These are phyloP conservation scores for Alternaria viburni DNA, from an alignment of 2,329 filamentous ascomycete species.

Conservation along the genomic window DNA sequence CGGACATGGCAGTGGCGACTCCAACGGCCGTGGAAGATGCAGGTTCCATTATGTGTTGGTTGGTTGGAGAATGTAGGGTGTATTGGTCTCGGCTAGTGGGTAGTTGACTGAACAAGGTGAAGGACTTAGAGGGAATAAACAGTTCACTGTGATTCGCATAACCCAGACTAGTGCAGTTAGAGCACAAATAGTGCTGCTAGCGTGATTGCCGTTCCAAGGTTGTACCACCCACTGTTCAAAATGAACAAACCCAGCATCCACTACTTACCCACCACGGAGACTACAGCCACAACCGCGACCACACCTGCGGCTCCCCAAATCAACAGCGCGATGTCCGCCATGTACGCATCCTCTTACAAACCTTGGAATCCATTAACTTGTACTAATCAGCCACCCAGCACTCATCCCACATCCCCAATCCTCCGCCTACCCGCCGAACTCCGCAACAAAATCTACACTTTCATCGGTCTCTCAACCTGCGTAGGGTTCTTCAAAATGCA, in stretches of 20 bases:
- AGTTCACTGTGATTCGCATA: background rate
- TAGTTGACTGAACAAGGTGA: background rate
- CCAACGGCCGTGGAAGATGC: background rate
- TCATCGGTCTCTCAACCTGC: background rate
- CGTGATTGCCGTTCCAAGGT: background rate
- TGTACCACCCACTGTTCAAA: background rate
- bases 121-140: background rate
- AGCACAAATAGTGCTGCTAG: background rate
- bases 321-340: background rate
- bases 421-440: background rate
- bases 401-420: background rate
- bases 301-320: background rate
- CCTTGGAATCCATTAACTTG: background rate
- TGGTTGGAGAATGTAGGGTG: background rate
- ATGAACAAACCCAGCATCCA: rapidly evolving
- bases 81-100: background rate
- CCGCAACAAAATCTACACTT: background rate
- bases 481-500: too few relatives aligned
- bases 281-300: background rate
- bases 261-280: background rate
- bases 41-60: background rate
- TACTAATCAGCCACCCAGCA: background rate
- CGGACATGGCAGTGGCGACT: background rate
- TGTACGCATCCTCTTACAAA: background rate
- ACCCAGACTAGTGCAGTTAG: background rate